Conservation (phyloP, 1,139 yeast genomes). For the Entelexis sorbosivorans region DNA sequence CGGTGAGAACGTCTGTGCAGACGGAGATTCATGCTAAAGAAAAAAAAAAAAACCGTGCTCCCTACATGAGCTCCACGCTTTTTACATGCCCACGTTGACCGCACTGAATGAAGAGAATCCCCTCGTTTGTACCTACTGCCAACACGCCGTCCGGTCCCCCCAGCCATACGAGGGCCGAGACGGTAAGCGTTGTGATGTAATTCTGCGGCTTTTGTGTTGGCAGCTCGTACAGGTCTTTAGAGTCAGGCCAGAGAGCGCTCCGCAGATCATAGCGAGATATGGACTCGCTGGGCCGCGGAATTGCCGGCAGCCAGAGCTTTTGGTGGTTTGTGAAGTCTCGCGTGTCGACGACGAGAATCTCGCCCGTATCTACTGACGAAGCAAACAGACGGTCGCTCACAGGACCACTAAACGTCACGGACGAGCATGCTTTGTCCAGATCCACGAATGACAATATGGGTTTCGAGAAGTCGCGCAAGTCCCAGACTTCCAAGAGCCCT, state of each 20-base stretch:
- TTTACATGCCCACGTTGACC: background rate
- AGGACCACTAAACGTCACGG: background rate
- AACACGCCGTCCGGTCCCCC: background rate
- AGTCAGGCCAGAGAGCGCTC: conserved; percentile 2
- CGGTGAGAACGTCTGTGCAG: too few relatives aligned
- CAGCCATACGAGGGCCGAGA: background rate
- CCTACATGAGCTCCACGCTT: background rate
- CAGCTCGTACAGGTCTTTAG: background rate
- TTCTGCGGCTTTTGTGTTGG: background rate
- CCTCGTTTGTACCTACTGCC: background rate
- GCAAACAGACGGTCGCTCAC: conserved; percentile 1
- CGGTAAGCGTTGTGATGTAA: background rate
- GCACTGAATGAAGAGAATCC: background rate
- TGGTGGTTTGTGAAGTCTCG: background rate
- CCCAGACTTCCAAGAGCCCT: background rate
- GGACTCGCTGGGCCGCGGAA: conserved; percentile 2
- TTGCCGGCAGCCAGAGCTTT: conserved; percentile 1
- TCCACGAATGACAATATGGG: background rate
- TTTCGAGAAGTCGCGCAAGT: background rate
- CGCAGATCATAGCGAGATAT: conserved; percentile 1
- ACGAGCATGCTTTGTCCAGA: background rate
- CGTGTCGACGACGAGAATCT: conserved; percentile 1
- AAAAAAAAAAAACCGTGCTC: too few relatives aligned
- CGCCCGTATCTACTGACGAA: background rate
- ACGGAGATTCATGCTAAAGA: too few relatives aligned